Percentiles rank a stretch among this genome's conserved stretches.
phyloP scores from a whole-genome alignment of 2,329 filamentous ascomycete species.

The Trichothecium sympodiale region DNA sequence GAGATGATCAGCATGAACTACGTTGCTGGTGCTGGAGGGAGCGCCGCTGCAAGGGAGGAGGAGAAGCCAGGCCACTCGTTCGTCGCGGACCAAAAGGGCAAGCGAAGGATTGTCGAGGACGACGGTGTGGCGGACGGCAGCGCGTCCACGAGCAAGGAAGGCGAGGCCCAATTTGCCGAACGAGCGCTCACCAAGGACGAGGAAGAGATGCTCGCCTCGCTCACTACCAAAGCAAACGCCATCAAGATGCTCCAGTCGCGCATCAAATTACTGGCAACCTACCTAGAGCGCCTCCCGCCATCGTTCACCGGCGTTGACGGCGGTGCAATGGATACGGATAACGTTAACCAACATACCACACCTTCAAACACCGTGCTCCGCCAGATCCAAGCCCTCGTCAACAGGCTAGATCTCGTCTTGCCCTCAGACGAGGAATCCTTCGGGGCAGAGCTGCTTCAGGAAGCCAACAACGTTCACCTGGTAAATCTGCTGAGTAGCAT shows the following conservation, averaged over 20 bases:
- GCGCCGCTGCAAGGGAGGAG: constrained; percentile 54
- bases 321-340: constrained; percentile 20
- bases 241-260: constrained; percentile 84
- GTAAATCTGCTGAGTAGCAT: constrained; percentile 66
- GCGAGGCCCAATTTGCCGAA: constrained; percentile 19
- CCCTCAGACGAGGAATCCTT: constrained; percentile 58
- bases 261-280: constrained; percentile 61
- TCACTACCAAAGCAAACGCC: constrained; percentile 84
- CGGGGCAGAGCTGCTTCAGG: constrained; percentile 58
- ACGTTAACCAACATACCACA: constrained; percentile 18
- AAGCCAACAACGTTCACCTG: constrained; percentile 76
- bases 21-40: constrained; percentile 75
- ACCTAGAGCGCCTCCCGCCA: constrained; percentile 62
- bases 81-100: constrained; percentile 41
- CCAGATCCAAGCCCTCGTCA: constrained; percentile 76
- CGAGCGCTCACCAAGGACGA: constrained; percentile 44
- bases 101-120: constrained; percentile 28
- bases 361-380: constrained; percentile 68
- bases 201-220: constrained; percentile 49
- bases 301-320: constrained; percentile 51
- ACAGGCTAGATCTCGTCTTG: constrained; percentile 70
- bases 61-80: constrained; percentile 30
- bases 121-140: constrained; percentile 12
- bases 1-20: constrained; percentile 98
- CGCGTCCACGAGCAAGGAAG: constrained; percentile 18